These are phyloP conservation scores for Starmerella apicola DNA, from an alignment of 805 yeast species.

Conservation along the genomic window DNA sequence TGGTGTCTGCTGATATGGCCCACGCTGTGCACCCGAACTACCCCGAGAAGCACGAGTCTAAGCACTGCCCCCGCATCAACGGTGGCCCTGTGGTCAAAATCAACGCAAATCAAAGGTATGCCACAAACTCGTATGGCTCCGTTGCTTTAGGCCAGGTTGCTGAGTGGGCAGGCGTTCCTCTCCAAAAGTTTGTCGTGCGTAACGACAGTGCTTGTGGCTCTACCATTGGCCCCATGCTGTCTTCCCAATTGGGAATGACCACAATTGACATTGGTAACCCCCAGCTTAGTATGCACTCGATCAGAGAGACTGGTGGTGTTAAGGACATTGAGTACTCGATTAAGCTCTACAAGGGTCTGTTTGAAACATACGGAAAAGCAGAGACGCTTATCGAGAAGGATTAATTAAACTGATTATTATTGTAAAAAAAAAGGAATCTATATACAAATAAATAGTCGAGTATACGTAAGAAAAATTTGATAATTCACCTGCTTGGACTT, in stretches of 20 bases:
- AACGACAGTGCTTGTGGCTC: constrained; percentile 93
- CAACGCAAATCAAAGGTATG: constrained; percentile 91
- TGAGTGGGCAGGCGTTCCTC: constrained; percentile 53
- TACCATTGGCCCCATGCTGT: constrained; percentile 88
- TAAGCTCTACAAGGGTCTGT: constrained; percentile 51
- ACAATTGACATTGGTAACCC: constrained; percentile 88
- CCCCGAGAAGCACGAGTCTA: constrained; percentile 55
- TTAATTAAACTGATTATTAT: no score
- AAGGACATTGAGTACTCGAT: constrained; percentile 55
- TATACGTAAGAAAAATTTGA: no score
- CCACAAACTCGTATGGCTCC: constrained; percentile 85
- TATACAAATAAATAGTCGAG: no score
- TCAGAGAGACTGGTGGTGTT: constrained; percentile 82
- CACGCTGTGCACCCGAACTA: constrained; percentile 97
- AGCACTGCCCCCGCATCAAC: constrained; percentile 71
- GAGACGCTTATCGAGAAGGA: constrained; percentile 8
- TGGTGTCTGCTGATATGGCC: constrained; percentile 89
- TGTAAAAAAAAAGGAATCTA: no score
- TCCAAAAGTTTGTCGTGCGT: constrained; percentile 84
- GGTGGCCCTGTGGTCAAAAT: constrained; percentile 86
- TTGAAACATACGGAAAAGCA: constrained; percentile 25
- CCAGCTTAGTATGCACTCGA: constrained; percentile 84
- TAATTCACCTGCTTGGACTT: no score
- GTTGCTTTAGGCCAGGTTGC: constrained; percentile 66
- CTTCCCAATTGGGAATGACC: constrained; percentile 75